phyloP scores from a whole-genome alignment of 225 moss, liverwort and hornwort species.

The Antitrichia curtipendula region DNA sequence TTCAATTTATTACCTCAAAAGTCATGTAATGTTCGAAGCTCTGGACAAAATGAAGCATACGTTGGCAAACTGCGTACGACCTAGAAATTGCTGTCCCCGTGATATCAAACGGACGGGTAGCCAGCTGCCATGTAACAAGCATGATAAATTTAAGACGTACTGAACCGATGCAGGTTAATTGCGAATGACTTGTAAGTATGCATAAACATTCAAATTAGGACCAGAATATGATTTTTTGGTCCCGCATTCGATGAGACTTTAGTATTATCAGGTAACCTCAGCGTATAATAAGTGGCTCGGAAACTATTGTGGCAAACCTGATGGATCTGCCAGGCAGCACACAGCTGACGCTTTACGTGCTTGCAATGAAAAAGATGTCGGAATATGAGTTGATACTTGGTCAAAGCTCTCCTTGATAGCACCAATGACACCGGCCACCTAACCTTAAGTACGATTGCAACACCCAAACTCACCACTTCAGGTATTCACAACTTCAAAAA shows the following conservation, averaged over 20 bases:
- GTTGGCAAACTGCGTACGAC: constrained; percentile 88
- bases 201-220: not conserved
- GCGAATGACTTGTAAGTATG: not conserved
- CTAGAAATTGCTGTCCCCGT: constrained; percentile 64
- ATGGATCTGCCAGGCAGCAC: constrained; percentile 94
- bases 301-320: constrained; percentile 31
- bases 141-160: not conserved
- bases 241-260: not conserved
- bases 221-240: not conserved
- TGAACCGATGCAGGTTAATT: not conserved
- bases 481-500: not conserved
- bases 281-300: not conserved
- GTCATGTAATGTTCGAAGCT: constrained; percentile 98
- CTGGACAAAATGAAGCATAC: constrained; percentile 96
- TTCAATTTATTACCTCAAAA: constrained; percentile 56
- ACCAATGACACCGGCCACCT: constrained; percentile 88
- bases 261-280: not conserved
- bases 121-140: constrained; percentile 36
- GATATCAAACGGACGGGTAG: constrained; percentile 69
- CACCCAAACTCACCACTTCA: constrained; percentile 9
- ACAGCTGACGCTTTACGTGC: constrained; percentile 76
- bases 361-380: constrained; percentile 92
- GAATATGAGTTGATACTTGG: constrained; percentile 95
- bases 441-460: constrained; percentile 34
- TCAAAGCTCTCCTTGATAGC: constrained; percentile 82